Evolutionary conservation across 176 grass and related monocot genomes (phyloP).

Genomic region (Lolium rigidum): DNA sequence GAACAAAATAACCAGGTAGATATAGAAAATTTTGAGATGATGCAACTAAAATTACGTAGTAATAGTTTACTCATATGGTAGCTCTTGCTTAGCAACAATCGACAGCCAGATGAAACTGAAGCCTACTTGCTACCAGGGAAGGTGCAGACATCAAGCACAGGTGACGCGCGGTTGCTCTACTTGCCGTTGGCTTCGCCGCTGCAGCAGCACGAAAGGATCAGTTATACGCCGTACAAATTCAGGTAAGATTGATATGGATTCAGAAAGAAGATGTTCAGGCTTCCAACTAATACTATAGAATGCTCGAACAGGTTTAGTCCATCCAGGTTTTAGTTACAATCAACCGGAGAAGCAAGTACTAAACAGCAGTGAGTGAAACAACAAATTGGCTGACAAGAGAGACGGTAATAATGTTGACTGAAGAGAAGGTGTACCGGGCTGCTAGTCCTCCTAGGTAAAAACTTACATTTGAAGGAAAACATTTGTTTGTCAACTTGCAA

Average conservation of each 20-base stretch:
- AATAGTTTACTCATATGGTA: not conserved
- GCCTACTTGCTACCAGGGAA: not conserved
- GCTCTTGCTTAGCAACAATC: not conserved
- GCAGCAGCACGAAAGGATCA: not conserved
- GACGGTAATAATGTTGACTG: not conserved
- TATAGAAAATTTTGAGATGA: not conserved
- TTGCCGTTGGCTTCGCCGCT: constrained; percentile 47
- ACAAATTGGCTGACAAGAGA: not conserved
- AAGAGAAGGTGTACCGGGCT: constrained; percentile 5
- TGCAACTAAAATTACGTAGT: not conserved
- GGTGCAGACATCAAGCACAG: not conserved
- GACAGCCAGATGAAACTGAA: constrained; percentile 34
- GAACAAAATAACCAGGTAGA: not conserved
- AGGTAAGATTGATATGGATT: not conserved
- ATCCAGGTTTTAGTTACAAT: not conserved
- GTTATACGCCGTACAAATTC: not conserved
- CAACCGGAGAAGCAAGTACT: not conserved
- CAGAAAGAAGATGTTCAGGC: not conserved
- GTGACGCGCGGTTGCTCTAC: not conserved
- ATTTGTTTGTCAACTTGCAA: not conserved
- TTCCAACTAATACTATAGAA: not conserved
- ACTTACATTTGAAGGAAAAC: not conserved
- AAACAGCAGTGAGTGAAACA: not conserved
- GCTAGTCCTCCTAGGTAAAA: not conserved
- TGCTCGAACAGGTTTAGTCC: not conserved